Percentiles rank a stretch among this genome's conserved stretches.
Evolutionary conservation across 2,329 filamentous ascomycete species (phyloP).

Genomic region (Alternaria sp.): DNA sequence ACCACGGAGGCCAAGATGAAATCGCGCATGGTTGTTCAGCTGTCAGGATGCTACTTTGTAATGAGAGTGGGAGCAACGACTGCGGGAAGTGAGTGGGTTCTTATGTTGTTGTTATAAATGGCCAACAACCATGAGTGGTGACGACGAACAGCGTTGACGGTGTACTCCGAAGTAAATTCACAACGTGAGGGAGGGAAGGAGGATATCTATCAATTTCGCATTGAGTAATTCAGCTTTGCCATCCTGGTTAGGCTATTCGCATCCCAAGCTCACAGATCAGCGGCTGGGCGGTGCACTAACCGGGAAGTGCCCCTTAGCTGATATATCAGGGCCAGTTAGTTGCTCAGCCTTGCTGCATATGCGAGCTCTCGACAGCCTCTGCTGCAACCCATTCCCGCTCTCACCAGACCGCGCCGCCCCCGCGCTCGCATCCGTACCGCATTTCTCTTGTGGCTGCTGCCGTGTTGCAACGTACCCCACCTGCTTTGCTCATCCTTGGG

Average conservation of each 20-base stretch:
- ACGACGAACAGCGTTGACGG: constrained; percentile 6
- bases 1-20: constrained; percentile 37
- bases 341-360: constrained; percentile 36
- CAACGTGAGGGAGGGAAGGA: constrained; percentile 12
- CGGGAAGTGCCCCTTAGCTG: constrained; percentile 19
- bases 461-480: constrained; percentile 38
- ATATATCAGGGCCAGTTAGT: constrained; percentile 14
- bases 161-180: background rate
- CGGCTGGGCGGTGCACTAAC: constrained; percentile 12
- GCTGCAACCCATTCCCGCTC: constrained; percentile 4
- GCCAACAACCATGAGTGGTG: background rate
- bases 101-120: background rate
- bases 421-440: constrained; percentile 3
- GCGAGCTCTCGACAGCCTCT: constrained; percentile 26
- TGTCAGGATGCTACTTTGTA: background rate
- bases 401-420: background rate
- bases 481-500: background rate
- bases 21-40: constrained; percentile 36
- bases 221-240: constrained; percentile 6
- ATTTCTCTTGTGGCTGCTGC: constrained; percentile 24
- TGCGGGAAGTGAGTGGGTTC: background rate
- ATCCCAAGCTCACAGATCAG: background rate
- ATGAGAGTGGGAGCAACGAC: background rate
- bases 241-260: constrained; percentile 20
- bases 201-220: constrained; percentile 31